Base-by-base conservation (phyloP, 768 basidiomycete species). In the Cystobasidiopsis lactophilus region DNA sequence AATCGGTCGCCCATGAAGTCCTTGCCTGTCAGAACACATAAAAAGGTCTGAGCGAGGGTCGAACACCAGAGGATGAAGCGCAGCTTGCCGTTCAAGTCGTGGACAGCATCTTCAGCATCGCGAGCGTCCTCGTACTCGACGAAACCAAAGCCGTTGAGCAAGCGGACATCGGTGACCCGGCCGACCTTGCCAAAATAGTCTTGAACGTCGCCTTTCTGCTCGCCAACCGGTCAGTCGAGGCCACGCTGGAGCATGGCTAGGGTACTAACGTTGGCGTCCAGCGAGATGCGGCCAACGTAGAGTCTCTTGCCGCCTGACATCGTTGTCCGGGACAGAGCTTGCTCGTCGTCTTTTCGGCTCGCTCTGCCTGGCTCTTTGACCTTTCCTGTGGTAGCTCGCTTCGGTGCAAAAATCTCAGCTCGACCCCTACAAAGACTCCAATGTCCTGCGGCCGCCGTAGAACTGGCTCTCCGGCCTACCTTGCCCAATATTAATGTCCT, bases 81-180 rank as follows among this genome's bases (percentile, higher is more conserved):
- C 33, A 7, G 16, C 33, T 7, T 16, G 30, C 58, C 58, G 56
- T 55, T 54, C 69, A 85, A 81, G 52, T 83, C 75, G 49, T 77
- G 72, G 19, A 91, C 75, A 37, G 85, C 89, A 65, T 95, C 86
- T 64, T 96, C 89, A 5, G 91, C 91, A 59, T 98, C 93, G 82
- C 81, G 78, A 19, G 80, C 66, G 61, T 72, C 82, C 66, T 91
- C 91, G 63, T 93, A 96, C 67, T 96, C 91, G 59, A 95, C 78
- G 66, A 98, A 98, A 52, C 88, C 93, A 62, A 93, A 98, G 11
- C 85, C 85, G 29, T 44, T 53, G 53, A 63, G 57, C 47, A 63
- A 39, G 31, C 60, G 56, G 35, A 59, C 46, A 21, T 63, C 62
- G 40, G 57, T 55, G 50, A 61, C 51, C 46, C 50, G 53, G 30